Evolutionary conservation across 805 yeast species (phyloP), one percentile per base, ranked within the genome.

Genomic region (Metschnikowia gelsemii): DNA sequence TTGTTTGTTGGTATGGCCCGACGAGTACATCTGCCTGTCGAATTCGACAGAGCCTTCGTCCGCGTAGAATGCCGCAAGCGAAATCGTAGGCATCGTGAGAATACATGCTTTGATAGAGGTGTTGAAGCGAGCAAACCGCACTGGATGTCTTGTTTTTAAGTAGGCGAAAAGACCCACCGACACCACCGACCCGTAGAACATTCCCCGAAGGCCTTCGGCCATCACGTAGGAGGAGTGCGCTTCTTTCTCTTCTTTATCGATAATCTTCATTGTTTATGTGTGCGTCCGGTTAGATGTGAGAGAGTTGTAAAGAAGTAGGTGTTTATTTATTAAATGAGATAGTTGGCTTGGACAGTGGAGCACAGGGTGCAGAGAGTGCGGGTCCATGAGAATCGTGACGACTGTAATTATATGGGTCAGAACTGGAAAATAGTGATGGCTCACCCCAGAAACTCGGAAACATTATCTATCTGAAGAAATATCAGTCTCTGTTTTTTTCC

Each of bases 31-130:
- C 34, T 56, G 53, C 37, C 62, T 56, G 48, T 70, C 74, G 43
- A 68, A 70, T 42, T 67, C 73, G 45, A 68, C 61, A 17, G 73
- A 67, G 12, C 75, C 75, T 44, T 66, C 68, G 46, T 70, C 75
- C 11, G 73, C 74, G 56, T 55, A 70, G 43, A 70, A 68, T 0
- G 72, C 73, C 9, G 57, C 59, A 29, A 58, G 38, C 2, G 66
- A 55, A 36, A 68, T 55, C 7, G 74, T 66, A 24, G 75, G 75
- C 64, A 68, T 61, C 18, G 61, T 56, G 26, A 68, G 35, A 32
- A 68, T 52, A 46, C 66, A 60, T 11, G 75, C 56, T 50, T 66
- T 70, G 43, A 70, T 59, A 32, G 65, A 56, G 11, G 74, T 48
- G 49, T 58, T 70, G 54, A 69, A 63, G n/a, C 55, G 50, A 12